These are phyloP conservation scores for Lactarius tabidus DNA, from an alignment of 768 basidiomycete species.

Conservation along the genomic window DNA sequence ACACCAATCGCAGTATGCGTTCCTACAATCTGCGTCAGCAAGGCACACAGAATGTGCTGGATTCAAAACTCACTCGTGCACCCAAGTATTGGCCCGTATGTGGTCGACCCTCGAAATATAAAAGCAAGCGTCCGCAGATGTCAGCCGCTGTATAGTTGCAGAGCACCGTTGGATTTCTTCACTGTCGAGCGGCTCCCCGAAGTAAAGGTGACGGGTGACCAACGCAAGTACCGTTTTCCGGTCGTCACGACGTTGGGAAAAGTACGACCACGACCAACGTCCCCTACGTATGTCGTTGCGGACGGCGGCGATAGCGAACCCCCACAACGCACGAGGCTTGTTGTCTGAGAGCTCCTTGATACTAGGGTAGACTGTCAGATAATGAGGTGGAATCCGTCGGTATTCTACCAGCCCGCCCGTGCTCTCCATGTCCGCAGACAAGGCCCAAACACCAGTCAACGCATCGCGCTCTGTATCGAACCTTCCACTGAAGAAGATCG, in stretches of 20 bases:
- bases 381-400: constrained; percentile 27
- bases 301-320: constrained; percentile 31
- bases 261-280: constrained; percentile 33
- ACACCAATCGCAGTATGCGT: constrained; percentile 30
- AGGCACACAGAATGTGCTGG: background rate
- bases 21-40: constrained; percentile 9
- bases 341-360: constrained; percentile 27
- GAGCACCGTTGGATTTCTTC: constrained; percentile 26
- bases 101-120: constrained; percentile 25
- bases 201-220: constrained; percentile 25
- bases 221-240: constrained; percentile 30
- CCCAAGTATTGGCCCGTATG: constrained; percentile 24
- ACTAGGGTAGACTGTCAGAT: constrained; percentile 29
- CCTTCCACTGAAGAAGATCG: constrained; percentile 5
- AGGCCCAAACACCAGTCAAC: constrained; percentile 11
- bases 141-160: constrained; percentile 22
- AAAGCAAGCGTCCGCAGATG: constrained; percentile 30
- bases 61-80: constrained; percentile 25
- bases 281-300: constrained; percentile 26
- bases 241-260: constrained; percentile 31
- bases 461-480: constrained; percentile 11
- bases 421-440: background rate
- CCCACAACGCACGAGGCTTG: constrained; percentile 33
- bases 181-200: constrained; percentile 23
- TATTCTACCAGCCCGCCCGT: constrained; percentile 25